Evolutionary conservation across 1,139 yeast species (phyloP).

Genomic region (Taphrina flavorubra): DNA sequence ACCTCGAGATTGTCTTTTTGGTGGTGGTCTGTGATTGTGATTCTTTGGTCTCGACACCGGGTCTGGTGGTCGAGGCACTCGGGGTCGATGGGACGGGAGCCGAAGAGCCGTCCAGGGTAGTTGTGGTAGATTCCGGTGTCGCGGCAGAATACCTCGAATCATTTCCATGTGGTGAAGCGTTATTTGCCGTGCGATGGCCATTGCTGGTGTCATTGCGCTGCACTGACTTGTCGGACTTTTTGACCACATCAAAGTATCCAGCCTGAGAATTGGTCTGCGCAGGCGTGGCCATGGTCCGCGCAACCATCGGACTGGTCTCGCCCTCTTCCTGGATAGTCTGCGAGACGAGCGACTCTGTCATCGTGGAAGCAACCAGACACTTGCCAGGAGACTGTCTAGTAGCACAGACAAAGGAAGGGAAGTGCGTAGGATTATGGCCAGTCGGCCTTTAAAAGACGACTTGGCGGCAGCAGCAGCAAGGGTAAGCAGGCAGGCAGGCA

Average conservation of each 20-base stretch:
- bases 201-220: constrained; percentile 9
- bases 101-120: constrained; percentile 10
- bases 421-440: neutral
- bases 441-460: too few relatives aligned
- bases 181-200: constrained; percentile 9
- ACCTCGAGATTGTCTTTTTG: constrained; percentile 40
- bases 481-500: neutral
- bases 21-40: constrained; percentile 49
- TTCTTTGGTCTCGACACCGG: constrained; percentile 2
- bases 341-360: constrained; percentile 24
- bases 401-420: neutral
- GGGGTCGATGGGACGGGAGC: constrained; percentile 17
- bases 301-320: constrained; percentile 22
- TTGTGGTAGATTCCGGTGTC: constrained; percentile 12
- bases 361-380: constrained; percentile 7
- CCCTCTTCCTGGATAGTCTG: constrained; percentile 27
- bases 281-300: neutral
- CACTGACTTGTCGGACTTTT: constrained; percentile 11
- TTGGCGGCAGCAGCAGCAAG: neutral
- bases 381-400: neutral
- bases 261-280: neutral
- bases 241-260: constrained; percentile 18
- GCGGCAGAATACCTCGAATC: neutral
- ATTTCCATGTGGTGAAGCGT: constrained; percentile 3
- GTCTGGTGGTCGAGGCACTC: constrained; percentile 5